Evolutionary conservation across 495 filamentous ascomycete genomes (phyloP).

Genomic region (Penicillium robsamsonii): DNA sequence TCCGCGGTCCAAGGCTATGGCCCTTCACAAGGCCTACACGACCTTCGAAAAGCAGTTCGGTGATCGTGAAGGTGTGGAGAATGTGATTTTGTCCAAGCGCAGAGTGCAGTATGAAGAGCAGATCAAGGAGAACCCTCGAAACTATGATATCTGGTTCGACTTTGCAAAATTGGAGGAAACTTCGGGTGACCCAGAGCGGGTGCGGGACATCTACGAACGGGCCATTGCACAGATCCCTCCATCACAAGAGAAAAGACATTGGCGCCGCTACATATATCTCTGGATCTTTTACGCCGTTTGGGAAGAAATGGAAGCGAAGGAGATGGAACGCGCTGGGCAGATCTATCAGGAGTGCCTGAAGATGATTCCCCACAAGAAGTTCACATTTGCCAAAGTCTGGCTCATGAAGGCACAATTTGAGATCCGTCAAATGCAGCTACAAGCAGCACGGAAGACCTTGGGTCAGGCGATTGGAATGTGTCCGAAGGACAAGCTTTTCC

Average conservation of each 20-base stretch:
- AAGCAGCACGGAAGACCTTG: slow-evolving; percentile 78
- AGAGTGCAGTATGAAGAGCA: slow-evolving; percentile 93
- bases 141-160: slow-evolving; percentile 97
- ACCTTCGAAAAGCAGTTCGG: slow-evolving; percentile 98
- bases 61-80: slow-evolving; percentile 89
- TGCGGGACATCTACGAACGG: slow-evolving; percentile 91
- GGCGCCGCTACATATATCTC: slow-evolving; percentile 94
- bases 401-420: slow-evolving; percentile 91
- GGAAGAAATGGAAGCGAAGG: slow-evolving; percentile 83
- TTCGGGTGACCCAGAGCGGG: slow-evolving; percentile 71
- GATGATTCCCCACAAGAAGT: slow-evolving; percentile 91
- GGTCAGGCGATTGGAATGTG: slow-evolving; percentile 90
- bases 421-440: slow-evolving; percentile 78
- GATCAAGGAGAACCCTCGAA: slow-evolving; percentile 85
- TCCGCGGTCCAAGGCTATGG: slow-evolving; percentile 79
- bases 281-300: slow-evolving; percentile 97
- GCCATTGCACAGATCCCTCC: slow-evolving; percentile 96
- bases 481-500: slow-evolving; percentile 93
- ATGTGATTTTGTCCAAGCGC: slow-evolving; percentile 91
- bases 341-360: slow-evolving; percentile 87
- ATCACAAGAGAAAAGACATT: slow-evolving; percentile 94
- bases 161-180: slow-evolving; percentile 88
- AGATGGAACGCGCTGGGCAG: slow-evolving; percentile 76
- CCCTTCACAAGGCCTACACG: slow-evolving; percentile 87
- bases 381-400: slow-evolving; percentile 98